Percentiles rank a stretch among this genome's conserved stretches.
These are phyloP conservation scores for Avicennia marina DNA, from an alignment of 257 asterid species.

Conservation along the genomic window DNA sequence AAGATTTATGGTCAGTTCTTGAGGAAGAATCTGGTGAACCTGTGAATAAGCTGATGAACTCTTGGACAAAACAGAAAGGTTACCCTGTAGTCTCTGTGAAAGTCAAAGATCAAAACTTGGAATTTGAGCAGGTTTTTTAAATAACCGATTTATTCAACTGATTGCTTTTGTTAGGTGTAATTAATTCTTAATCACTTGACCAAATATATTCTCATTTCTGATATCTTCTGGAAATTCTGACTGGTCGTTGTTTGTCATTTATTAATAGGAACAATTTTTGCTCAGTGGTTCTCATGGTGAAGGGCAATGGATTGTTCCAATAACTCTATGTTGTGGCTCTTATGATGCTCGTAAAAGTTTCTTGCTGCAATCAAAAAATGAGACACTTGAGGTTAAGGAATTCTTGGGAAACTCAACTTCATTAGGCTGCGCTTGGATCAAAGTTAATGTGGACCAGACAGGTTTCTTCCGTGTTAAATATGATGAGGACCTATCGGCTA, in stretches of 20 bases:
- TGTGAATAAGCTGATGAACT: conserved; percentile 77
- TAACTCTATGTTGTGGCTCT: conserved; percentile 70
- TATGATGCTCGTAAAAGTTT: conserved; percentile 65
- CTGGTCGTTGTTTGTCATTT: conserved; percentile 7
- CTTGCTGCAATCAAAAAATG: conserved; percentile 64
- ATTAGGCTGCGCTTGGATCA: conserved; percentile 61
- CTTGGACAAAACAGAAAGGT: conserved; percentile 93
- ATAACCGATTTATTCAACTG: conserved; percentile 7
- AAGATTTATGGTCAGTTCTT: conserved; percentile 94
- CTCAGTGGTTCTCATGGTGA: conserved; percentile 73
- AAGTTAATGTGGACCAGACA: conserved; percentile 77
- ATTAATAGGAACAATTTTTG: conserved; percentile 73
- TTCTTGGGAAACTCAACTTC: conserved; percentile 40
- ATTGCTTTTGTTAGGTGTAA: conserved; percentile 4
- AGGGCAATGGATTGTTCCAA: conserved; percentile 92
- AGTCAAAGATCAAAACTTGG: conserved; percentile 59
- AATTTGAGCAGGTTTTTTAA: conserved; percentile 74
- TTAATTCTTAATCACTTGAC: neutral
- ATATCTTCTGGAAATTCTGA: conserved; percentile 17
- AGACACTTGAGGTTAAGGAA: conserved; percentile 58
- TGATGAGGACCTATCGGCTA: conserved; percentile 72
- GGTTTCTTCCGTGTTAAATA: conserved; percentile 88
- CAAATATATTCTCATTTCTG: neutral
- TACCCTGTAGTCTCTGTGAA: conserved; percentile 88
- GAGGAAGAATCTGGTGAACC: conserved; percentile 91